phyloP scores from a whole-genome alignment of 306 rosid genomes.

The Casuarina cunninghamiana region DNA sequence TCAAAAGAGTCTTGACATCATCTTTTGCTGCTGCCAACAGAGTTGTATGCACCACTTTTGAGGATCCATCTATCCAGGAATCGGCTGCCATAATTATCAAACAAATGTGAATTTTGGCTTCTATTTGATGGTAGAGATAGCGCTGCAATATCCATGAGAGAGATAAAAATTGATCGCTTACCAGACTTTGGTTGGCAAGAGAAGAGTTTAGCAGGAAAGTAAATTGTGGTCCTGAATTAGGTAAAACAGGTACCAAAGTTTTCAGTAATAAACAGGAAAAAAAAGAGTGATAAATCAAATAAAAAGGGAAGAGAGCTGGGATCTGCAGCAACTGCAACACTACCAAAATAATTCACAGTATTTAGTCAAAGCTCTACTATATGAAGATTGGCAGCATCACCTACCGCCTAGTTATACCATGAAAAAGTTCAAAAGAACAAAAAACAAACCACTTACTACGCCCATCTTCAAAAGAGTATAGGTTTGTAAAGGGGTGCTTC shows the following conservation, averaged over 20 bases:
- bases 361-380: too few relatives aligned
- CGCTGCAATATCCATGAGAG: slow-evolving; percentile 9
- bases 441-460: too few relatives aligned
- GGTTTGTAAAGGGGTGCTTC: too few relatives aligned
- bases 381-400: too few relatives aligned
- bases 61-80: slow-evolving; percentile 52
- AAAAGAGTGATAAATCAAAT: too few relatives aligned
- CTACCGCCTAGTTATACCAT: too few relatives aligned
- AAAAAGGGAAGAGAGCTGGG: not conserved
- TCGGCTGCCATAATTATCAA: slow-evolving; percentile 26
- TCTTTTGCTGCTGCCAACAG: slow-evolving; percentile 84
- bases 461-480: too few relatives aligned
- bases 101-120: slow-evolving; percentile 9
- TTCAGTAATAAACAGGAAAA: not conserved
- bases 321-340: not conserved
- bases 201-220: slow-evolving; percentile 47
- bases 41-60: slow-evolving; percentile 47
- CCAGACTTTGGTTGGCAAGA: slow-evolving; percentile 61
- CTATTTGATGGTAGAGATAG: not conserved
- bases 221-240: slow-evolving; percentile 49
- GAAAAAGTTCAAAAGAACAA: too few relatives aligned
- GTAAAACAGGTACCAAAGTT: slow-evolving; percentile 14
- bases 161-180: slow-evolving; percentile 32
- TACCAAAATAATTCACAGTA: not conserved
- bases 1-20: slow-evolving; percentile 82